Evolutionary conservation across 345 rosid species (phyloP).

Genomic region (Geranium brycei): DNA sequence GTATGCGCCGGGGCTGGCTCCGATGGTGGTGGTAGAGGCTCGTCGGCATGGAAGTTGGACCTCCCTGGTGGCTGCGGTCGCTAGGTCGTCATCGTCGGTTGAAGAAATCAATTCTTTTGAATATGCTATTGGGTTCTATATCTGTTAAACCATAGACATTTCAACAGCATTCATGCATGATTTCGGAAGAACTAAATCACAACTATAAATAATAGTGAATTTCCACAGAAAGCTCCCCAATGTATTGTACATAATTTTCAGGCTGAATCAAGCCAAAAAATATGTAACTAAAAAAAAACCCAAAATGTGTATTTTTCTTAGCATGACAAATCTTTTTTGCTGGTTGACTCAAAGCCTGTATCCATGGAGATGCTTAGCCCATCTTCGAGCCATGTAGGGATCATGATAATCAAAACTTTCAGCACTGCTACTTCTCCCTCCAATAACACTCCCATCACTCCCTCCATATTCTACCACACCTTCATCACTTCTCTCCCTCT

Average conservation of each 20-base stretch:
- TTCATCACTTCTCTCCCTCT: conserved; percentile 16
- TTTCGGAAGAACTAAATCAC: conserved; percentile 1
- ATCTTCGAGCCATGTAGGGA: conserved; percentile 72
- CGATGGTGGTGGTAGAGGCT: no score
- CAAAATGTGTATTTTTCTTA: background rate
- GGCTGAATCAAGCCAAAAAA: background rate
- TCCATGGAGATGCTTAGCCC: conserved; percentile 76
- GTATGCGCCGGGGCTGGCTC: no score
- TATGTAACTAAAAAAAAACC: background rate
- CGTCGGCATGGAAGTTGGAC: no score
- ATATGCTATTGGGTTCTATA: no score
- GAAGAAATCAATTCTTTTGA: no score
- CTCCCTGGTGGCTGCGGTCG: no score
- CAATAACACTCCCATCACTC: conserved; percentile 21
- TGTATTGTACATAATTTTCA: conserved; percentile 4
- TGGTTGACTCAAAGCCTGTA: conserved; percentile 32
- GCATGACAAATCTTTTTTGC: background rate
- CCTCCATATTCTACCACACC: conserved; percentile 15
- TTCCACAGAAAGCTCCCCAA: background rate
- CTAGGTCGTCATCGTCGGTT: no score
- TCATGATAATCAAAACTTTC: conserved; percentile 66
- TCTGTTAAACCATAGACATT: no score
- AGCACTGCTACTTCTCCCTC: conserved; percentile 42
- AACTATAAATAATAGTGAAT: conserved; percentile 1
- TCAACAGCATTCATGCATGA: background rate